Evolutionary conservation across 2,329 filamentous ascomycete genomes (phyloP).

Genomic region (Macrophomina phaseolina): DNA sequence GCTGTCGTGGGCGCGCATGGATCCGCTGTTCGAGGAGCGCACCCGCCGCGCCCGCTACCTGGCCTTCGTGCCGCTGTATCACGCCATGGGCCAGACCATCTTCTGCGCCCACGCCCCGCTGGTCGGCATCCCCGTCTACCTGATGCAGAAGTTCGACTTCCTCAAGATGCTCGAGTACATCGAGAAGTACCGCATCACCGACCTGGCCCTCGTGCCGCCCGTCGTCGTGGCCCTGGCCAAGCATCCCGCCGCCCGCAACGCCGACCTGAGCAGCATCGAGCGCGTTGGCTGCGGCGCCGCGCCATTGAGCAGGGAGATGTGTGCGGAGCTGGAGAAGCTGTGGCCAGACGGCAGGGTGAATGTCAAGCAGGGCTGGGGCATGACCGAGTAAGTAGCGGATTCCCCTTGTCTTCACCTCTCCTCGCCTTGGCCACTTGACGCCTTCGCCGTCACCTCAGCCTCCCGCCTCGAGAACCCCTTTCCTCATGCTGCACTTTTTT

Average conservation of each 20-base stretch:
- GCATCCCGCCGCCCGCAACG: constrained; percentile 67
- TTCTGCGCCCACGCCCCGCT: constrained; percentile 67
- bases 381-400: constrained; percentile 69
- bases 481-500: too few species aligned
- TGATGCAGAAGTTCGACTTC: constrained; percentile 82
- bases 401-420: neutral
- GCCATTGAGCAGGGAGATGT: constrained; percentile 56
- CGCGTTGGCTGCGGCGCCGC: constrained; percentile 70
- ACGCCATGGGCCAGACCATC: constrained; percentile 66
- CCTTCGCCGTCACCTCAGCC: too few species aligned
- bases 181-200: constrained; percentile 71
- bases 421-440: neutral
- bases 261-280: constrained; percentile 71
- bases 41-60: constrained; percentile 55
- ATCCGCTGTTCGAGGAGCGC: constrained; percentile 57
- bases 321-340: constrained; percentile 61
- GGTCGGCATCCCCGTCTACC: constrained; percentile 69
- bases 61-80: constrained; percentile 70
- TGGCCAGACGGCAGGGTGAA: constrained; percentile 58
- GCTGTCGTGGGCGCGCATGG: constrained; percentile 53
- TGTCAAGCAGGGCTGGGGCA: constrained; percentile 80
- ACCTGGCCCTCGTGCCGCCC: constrained; percentile 72
- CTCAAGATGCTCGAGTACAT: constrained; percentile 71
- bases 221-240: constrained; percentile 77
- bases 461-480: too few species aligned